Percentiles rank a stretch among this genome's conserved stretches.
Evolutionary conservation across 2,329 filamentous ascomycete genomes (phyloP).

Genomic region (Colletotrichum simmondsii): DNA sequence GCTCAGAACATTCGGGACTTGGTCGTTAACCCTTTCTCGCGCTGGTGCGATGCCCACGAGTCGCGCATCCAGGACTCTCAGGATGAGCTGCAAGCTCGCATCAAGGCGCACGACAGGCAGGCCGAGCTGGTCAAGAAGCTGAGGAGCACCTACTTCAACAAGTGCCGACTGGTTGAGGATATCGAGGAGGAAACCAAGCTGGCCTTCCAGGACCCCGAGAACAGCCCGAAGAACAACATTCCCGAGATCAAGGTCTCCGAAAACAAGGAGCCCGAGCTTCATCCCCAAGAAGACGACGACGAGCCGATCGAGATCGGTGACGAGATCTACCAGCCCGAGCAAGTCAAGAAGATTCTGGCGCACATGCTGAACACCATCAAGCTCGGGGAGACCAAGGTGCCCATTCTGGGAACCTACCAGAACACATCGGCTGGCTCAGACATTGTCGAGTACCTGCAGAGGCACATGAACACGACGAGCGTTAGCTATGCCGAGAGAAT

Average conservation of each 20-base stretch:
- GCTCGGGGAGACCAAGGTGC: conserved; percentile 91
- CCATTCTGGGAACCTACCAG: conserved; percentile 92
- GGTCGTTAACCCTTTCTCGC: conserved; percentile 91
- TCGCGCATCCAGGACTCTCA: conserved; percentile 91
- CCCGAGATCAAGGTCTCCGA: conserved; percentile 91
- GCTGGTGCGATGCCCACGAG: conserved; percentile 97
- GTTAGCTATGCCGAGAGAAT: conserved; percentile 94
- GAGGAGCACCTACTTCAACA: conserved; percentile 97
- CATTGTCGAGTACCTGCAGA: conserved; percentile 95
- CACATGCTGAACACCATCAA: conserved; percentile 90
- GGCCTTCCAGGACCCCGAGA: conserved; percentile 89
- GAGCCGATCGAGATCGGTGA: conserved; percentile 92
- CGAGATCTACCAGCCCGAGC: conserved; percentile 83
- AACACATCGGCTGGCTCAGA: conserved; percentile 93
- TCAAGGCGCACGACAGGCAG: conserved; percentile 94
- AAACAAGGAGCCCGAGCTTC: conserved; percentile 68
- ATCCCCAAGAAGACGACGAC: conserved; percentile 77
- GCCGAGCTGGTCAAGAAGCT: conserved; percentile 91
- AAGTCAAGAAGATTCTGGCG: conserved; percentile 88
- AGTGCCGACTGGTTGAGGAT: conserved; percentile 95
- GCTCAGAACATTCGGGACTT: conserved; percentile 96
- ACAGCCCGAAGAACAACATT: conserved; percentile 74
- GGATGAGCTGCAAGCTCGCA: conserved; percentile 88
- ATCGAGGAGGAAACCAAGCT: conserved; percentile 98
- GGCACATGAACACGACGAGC: conserved; percentile 83